Percentiles rank a stretch among this genome's conserved stretches.
Evolutionary conservation across 768 basidiomycete species (phyloP).

Genomic region (Trametes cingulata): DNA sequence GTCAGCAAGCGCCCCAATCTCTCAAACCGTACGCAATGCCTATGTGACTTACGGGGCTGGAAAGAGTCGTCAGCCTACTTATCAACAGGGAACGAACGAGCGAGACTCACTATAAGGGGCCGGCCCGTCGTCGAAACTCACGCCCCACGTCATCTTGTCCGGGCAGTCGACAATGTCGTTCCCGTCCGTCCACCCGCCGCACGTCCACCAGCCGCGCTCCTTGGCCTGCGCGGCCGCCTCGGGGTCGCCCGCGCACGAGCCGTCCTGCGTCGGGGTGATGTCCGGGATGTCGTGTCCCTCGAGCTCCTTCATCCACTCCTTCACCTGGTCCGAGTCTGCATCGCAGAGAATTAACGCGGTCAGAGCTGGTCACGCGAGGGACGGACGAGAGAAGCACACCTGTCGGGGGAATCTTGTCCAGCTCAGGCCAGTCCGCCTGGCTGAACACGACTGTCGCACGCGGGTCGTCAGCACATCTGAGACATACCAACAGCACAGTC

Average conservation of each 20-base stretch:
- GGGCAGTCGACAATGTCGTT: slow-evolving; percentile 70
- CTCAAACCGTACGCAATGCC: too few relatives aligned
- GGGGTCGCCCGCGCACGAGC: slow-evolving; percentile 66
- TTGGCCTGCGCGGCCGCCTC: slow-evolving; percentile 54
- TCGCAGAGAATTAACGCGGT: slow-evolving; percentile 9
- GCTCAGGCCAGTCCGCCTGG: slow-evolving; percentile 57
- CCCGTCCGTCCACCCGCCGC: slow-evolving; percentile 64
- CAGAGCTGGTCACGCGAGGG: not conserved
- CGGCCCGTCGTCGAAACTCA: slow-evolving; percentile 89
- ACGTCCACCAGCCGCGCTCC: slow-evolving; percentile 90
- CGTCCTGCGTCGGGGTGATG: slow-evolving; percentile 60
- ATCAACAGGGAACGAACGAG: not conserved
- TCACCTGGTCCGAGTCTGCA: slow-evolving; percentile 63
- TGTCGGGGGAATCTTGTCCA: slow-evolving; percentile 61
- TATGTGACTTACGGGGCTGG: slow-evolving; percentile 49
- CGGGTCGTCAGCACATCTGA: not conserved
- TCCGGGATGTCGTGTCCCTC: slow-evolving; percentile 70
- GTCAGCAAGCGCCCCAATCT: too few relatives aligned
- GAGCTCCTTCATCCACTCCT: slow-evolving; percentile 75
- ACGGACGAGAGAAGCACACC: slow-evolving; percentile 38
- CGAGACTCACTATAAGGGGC: slow-evolving; percentile 68
- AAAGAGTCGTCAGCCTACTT: slow-evolving; percentile 11
- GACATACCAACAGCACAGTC: not conserved
- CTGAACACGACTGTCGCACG: slow-evolving; percentile 44
- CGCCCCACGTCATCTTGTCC: slow-evolving; percentile 72